Percentiles rank a stretch among this genome's conserved stretches.
Conservation (phyloP, 179 eudicot genomes). For the Amaranthus tricolor region DNA sequence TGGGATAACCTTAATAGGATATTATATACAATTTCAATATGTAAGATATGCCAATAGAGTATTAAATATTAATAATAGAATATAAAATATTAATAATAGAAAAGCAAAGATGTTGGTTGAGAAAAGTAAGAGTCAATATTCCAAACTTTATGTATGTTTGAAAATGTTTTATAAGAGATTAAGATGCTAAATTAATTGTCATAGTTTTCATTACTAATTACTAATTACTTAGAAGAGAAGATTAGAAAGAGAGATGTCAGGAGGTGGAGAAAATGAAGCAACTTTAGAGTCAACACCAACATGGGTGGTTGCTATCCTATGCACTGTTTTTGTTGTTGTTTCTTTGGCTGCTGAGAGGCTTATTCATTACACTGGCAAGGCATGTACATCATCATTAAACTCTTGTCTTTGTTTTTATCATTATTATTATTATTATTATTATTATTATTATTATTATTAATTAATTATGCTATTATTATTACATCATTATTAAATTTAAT, state of each 20-base stretch:
- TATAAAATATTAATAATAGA: too few species aligned
- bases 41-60: too few species aligned
- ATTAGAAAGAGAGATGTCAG: neutral
- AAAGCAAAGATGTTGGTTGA: too few species aligned
- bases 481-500: too few species aligned
- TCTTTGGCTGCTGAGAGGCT: constrained; percentile 65
- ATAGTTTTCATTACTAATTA: too few species aligned
- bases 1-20: too few species aligned
- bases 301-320: constrained; percentile 71
- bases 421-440: neutral
- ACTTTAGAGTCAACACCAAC: constrained; percentile 64
- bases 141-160: too few species aligned
- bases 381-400: neutral
- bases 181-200: too few species aligned
- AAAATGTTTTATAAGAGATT: too few species aligned
- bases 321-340: constrained; percentile 55
- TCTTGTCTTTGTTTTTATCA: neutral
- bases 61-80: too few species aligned
- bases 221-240: neutral
- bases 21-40: too few species aligned
- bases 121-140: too few species aligned
- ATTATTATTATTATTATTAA: neutral
- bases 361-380: constrained; percentile 78
- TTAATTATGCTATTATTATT: neutral
- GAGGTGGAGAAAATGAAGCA: constrained; percentile 27